Base-by-base conservation (phyloP, 495 filamentous ascomycete species). In the Xanthoparmelia taractica region DNA sequence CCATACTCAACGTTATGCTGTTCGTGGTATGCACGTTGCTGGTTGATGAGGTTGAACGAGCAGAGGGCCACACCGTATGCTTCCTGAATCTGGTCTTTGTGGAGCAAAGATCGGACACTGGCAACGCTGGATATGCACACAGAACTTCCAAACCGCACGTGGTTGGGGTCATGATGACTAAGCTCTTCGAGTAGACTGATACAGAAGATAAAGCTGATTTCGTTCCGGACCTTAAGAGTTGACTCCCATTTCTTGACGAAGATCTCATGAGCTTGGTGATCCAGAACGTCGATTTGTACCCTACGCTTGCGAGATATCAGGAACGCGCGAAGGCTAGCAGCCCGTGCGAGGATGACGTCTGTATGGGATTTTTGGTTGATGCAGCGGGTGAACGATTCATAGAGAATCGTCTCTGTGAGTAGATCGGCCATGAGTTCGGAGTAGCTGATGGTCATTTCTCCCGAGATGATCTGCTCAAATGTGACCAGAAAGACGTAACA, bases 401-500 rank as follows among this genome's bases (percentile, higher is more conserved):
- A 85, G 0, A 85, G 76, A 7, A 81, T 70, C 31, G 78, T 82
- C 70, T 89, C 85, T 12, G 77, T 76, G 8, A 81, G 67, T 43
- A 85, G 75, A 52, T 82, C 79, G 7, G 75, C 76, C 75, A 88
- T 84, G 65, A 86, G 76, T 67, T 84, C 76, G 0, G 78, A 77
- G 61, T 79, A 83, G 59, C 71, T 74, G 61, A 75, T 61, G 38
- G 15, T 20, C 50, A 68, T 58, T 7, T 65, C 52, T 15, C 75
- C 74, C 31, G 69, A 64, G 29, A 81, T 75, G 0, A 70, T 70
- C 68, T 84, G 80, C 64, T 85, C 83, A 60, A 86, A 85, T 0
- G 82, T 75, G 18, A 84, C 79, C 0, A 85, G 74, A 70, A 87
- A 88, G 3, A 86, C 79, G 18, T 83, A 83, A 8, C 80, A 79